phyloP scores from a whole-genome alignment of 768 basidiomycete genomes.

The Boletus subparvulus region DNA sequence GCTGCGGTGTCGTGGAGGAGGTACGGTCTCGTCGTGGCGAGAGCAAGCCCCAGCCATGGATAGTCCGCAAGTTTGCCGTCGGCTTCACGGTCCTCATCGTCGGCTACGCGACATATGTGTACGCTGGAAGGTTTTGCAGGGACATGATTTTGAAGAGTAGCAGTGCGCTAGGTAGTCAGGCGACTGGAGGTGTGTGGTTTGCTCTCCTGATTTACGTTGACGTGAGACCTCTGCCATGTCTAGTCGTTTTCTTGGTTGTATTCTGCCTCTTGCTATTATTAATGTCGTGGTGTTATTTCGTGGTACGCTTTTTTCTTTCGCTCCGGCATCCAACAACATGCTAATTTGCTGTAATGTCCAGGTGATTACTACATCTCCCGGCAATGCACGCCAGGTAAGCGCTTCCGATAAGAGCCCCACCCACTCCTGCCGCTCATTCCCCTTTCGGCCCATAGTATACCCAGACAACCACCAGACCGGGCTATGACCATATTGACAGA shows the following conservation, averaged over 20 bases:
- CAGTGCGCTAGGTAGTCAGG: slow-evolving; percentile 46
- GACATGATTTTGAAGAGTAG: slow-evolving; percentile 58
- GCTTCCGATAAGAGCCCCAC: background rate
- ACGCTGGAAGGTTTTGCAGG: slow-evolving; percentile 67
- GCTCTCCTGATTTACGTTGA: background rate
- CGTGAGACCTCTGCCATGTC: slow-evolving; percentile 1
- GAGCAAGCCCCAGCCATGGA: slow-evolving; percentile 65
- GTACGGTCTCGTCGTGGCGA: slow-evolving; percentile 42
- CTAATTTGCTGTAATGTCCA: slow-evolving; percentile 27
- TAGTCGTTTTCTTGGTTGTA: slow-evolving; percentile 67
- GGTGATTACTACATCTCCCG: slow-evolving; percentile 68
- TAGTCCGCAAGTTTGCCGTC: slow-evolving; percentile 67
- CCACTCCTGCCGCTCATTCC: slow-evolving; percentile 7
- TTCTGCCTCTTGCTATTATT: slow-evolving; percentile 66
- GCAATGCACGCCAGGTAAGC: slow-evolving; percentile 65
- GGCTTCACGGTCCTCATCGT: slow-evolving; percentile 58
- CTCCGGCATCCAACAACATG: background rate
- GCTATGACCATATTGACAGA: slow-evolving; percentile 18
- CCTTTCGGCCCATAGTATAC: slow-evolving; percentile 20
- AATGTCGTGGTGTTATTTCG: slow-evolving; percentile 76
- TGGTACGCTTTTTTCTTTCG: slow-evolving; percentile 43
- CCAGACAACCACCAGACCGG: slow-evolving; percentile 22
- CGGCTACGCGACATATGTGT: slow-evolving; percentile 74
- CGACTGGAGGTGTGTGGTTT: slow-evolving; percentile 63
- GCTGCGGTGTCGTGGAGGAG: slow-evolving; percentile 57